phyloP scores from a whole-genome alignment of 2,329 filamentous ascomycete species.

The Phoma herbarum region DNA sequence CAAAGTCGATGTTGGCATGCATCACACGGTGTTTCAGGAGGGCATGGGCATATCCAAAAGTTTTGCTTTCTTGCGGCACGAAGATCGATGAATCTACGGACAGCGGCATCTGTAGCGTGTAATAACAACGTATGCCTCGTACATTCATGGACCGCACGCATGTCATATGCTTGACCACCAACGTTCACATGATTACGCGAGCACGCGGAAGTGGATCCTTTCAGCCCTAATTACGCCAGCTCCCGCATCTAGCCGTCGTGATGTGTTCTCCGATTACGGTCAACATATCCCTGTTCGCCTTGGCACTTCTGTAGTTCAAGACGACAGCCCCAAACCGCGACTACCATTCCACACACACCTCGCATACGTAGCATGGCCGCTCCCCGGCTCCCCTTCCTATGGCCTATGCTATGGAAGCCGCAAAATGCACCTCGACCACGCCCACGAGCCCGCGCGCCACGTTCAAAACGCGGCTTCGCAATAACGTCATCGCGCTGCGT shows the following conservation, averaged over 20 bases:
- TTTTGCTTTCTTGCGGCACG: constrained; percentile 4
- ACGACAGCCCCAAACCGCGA: constrained; percentile 5
- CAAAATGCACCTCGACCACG: constrained; percentile 33
- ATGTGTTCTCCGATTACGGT: constrained; percentile 25
- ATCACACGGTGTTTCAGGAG: constrained; percentile 18
- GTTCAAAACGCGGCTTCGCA: constrained; percentile 16
- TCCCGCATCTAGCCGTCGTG: constrained; percentile 20
- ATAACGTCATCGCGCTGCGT: constrained; percentile 40
- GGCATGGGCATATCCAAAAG: constrained; percentile 9
- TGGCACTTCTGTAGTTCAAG: constrained; percentile 17
- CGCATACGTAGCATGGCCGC: constrained; percentile 49
- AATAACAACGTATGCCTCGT: not conserved
- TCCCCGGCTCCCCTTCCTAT: constrained; percentile 58
- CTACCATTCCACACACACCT: constrained; percentile 2
- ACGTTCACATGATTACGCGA: not conserved
- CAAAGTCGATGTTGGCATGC: constrained; percentile 2
- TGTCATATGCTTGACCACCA: not conserved
- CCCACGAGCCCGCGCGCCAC: constrained; percentile 30
- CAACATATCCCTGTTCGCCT: constrained; percentile 21
- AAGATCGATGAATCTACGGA: not conserved
- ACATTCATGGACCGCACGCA: not conserved
- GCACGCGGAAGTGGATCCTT: constrained; percentile 17
- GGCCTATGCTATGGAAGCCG: constrained; percentile 56
- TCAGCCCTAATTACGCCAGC: constrained; percentile 16
- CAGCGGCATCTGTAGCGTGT: not conserved